Evolutionary conservation across 306 rosid species (phyloP).

Genomic region (Aeschynomene evenia): DNA sequence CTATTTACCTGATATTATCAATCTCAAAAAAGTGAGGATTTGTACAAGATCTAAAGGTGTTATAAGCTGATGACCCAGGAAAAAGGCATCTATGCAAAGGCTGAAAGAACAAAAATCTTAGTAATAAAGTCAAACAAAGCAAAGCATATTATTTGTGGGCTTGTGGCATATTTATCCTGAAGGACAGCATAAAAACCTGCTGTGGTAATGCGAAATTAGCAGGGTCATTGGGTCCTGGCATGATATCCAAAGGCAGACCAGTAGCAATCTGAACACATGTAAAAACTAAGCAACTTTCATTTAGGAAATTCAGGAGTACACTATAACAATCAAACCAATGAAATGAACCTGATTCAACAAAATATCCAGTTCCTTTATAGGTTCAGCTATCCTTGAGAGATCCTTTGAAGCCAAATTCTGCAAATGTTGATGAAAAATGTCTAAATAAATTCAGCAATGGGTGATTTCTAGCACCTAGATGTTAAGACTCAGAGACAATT

Average conservation of each 20-base stretch:
- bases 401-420: conserved; percentile 81
- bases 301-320: conserved; percentile 10
- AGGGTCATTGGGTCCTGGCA: conserved; percentile 93
- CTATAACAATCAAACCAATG: conserved; percentile 12
- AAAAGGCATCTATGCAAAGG: conserved; percentile 85
- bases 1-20: conserved; percentile 67
- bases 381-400: conserved; percentile 69
- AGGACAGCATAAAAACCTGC: conserved; percentile 62
- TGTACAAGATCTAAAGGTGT: conserved; percentile 88
- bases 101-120: conserved; percentile 56
- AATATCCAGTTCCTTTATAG: conserved; percentile 85
- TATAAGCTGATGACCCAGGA: conserved; percentile 86
- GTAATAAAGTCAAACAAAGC: conserved; percentile 32
- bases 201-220: conserved; percentile 88
- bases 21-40: conserved; percentile 92
- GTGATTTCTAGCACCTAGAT: background rate
- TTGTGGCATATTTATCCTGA: background rate
- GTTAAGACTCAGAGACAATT: background rate
- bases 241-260: conserved; percentile 83
- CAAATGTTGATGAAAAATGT: conserved; percentile 29
- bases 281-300: conserved; percentile 34
- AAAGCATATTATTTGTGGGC: background rate
- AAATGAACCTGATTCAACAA: conserved; percentile 79
- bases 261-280: conserved; percentile 64
- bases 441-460: conserved; percentile 1